phyloP scores from a whole-genome alignment of 768 basidiomycete genomes.

The Auriculariales sp. region DNA sequence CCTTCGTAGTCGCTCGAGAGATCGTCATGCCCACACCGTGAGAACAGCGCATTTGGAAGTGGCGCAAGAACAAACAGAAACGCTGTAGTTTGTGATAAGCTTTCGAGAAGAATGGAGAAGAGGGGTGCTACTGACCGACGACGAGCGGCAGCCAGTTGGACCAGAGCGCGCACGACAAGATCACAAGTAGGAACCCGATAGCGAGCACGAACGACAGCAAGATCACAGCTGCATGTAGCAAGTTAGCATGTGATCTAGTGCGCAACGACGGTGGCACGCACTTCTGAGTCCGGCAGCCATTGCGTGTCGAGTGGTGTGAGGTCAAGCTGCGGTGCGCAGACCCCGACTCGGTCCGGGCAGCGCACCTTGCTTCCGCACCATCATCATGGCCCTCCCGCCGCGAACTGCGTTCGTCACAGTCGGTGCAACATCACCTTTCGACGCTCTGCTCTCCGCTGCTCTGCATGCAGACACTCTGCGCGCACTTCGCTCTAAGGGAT shows the following conservation, averaged over 20 bases:
- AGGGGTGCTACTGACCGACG: conserved; percentile 51
- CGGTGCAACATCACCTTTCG: conserved; percentile 71
- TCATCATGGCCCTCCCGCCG: background rate
- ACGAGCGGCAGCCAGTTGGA: conserved; percentile 93
- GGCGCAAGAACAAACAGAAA: conserved; percentile 92
- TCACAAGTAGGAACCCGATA: conserved; percentile 93
- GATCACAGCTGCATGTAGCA: conserved; percentile 72
- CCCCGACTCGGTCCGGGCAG: background rate
- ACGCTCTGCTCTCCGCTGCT: conserved; percentile 47
- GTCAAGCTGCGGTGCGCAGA: background rate
- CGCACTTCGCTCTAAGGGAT: conserved; percentile 39
- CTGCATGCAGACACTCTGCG: conserved; percentile 44
- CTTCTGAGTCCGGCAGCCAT: conserved; percentile 65
- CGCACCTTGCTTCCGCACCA: background rate
- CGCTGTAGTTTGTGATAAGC: conserved; percentile 30
- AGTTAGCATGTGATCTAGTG: background rate
- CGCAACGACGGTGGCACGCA: conserved; percentile 11
- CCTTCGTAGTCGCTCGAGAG: conserved; percentile 64
- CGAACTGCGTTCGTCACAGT: conserved; percentile 56
- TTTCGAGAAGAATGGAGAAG: conserved; percentile 1
- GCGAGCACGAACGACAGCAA: conserved; percentile 95
- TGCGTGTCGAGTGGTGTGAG: background rate
- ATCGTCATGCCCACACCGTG: conserved; percentile 86
- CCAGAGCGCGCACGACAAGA: conserved; percentile 93
- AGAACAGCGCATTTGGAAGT: conserved; percentile 84